These are phyloP conservation scores for Pelagophyceae sp. DNA, from an alignment of 352 stramenopile species.

Conservation along the genomic window DNA sequence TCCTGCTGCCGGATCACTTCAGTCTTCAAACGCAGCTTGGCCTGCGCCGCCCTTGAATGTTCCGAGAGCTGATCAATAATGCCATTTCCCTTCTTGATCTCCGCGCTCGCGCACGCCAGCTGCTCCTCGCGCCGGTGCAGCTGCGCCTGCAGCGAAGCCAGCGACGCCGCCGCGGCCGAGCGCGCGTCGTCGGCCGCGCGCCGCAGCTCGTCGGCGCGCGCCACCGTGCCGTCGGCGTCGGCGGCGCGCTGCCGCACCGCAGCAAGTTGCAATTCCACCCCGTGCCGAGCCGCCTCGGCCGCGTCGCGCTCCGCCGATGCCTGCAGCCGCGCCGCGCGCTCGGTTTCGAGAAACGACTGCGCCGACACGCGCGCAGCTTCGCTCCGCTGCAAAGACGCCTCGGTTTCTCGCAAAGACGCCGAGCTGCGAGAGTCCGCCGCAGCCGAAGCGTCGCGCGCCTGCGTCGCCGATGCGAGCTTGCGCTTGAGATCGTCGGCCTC, in stretches of 20 bases:
- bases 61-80: constrained; percentile 23
- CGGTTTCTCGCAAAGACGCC: neutral
- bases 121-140: constrained; percentile 12
- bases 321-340: neutral
- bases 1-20: constrained; percentile 21
- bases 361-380: neutral
- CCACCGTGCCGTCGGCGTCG: neutral
- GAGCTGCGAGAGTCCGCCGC: no score
- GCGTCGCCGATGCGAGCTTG: neutral
- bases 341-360: no score
- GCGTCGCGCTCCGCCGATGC: neutral
- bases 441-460: neutral
- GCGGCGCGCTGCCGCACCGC: neutral
- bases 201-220: neutral
- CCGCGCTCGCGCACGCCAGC: neutral
- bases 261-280: neutral
- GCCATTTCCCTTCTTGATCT: constrained; percentile 6
- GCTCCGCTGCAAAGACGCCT: neutral
- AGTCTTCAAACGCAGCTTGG: constrained; percentile 4
- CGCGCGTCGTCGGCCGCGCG: neutral
- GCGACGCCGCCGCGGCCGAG: neutral
- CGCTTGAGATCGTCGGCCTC: neutral
- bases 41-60: neutral
- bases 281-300: neutral
- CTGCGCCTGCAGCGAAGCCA: neutral